Evolutionary conservation across 2,329 filamentous ascomycete genomes (phyloP).

Genomic region (Botrytis squamosa): DNA sequence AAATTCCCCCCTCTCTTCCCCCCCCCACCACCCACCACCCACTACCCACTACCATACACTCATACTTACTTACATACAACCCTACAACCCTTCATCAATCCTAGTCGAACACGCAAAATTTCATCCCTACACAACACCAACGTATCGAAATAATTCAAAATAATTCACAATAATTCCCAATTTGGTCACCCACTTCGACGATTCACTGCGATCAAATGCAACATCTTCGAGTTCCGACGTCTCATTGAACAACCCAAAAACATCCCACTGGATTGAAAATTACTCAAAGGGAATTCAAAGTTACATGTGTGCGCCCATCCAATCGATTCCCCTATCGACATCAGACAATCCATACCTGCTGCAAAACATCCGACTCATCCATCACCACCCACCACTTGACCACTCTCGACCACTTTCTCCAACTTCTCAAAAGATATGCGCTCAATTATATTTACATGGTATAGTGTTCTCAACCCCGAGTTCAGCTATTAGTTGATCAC

Average conservation of each 20-base stretch:
- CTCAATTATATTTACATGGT: constrained; percentile 14
- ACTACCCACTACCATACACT: neutral
- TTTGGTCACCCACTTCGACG: neutral
- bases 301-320: constrained; percentile 10
- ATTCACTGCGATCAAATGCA: constrained; percentile 19
- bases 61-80: neutral
- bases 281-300: neutral
- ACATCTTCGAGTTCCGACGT: constrained; percentile 18
- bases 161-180: neutral
- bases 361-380: neutral
- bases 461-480: constrained; percentile 14
- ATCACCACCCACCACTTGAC: neutral
- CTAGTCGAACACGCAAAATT: neutral
- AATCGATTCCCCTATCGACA: neutral
- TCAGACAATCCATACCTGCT: neutral
- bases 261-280: neutral
- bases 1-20: neutral
- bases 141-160: neutral
- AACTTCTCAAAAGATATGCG: constrained; percentile 17
- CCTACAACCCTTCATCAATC: neutral
- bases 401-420: neutral
- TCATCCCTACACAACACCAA: neutral
- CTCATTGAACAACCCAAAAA: neutral
- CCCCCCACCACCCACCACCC: too few relatives aligned
- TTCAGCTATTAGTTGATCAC: constrained; percentile 16